A percentile compares a stretch with the other conserved stretches of the same genome.
phyloP scores from a whole-genome alignment of 371 early-diverging fungal genomes.

The Thermomucor indicae-seudaticae region DNA sequence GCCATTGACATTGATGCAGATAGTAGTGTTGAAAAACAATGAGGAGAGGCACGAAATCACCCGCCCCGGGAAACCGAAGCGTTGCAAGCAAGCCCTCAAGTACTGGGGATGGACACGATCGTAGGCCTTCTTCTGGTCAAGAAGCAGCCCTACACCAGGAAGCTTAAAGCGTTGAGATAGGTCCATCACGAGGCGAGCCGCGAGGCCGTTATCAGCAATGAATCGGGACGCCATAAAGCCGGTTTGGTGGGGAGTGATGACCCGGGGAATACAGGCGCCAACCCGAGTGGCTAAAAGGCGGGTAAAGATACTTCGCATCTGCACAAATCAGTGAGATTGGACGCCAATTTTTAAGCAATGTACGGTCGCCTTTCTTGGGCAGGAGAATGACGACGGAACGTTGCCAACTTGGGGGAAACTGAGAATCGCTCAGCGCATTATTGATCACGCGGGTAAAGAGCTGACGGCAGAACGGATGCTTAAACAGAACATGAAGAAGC shows the following conservation, averaged over 20 bases:
- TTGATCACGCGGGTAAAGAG: background rate
- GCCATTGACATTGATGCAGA: slow-evolving; percentile 21
- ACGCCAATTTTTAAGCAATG: slow-evolving; percentile 19
- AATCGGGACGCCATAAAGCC: slow-evolving; percentile 10
- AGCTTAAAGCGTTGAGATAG: background rate
- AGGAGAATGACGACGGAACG: background rate
- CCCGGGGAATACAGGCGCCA: too few relatives aligned
- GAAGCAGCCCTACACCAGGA: slow-evolving; percentile 2
- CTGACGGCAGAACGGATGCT: background rate
- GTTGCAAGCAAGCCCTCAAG: background rate
- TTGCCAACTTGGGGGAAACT: background rate
- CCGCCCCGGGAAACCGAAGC: background rate
- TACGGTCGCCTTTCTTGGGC: slow-evolving; percentile 18
- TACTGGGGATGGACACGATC: slow-evolving; percentile 22
- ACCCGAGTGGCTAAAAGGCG: slow-evolving; percentile 7
- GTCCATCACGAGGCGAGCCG: background rate
- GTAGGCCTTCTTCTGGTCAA: slow-evolving; percentile 17
- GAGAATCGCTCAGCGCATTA: background rate
- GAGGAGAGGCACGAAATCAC: background rate
- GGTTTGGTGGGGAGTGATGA: slow-evolving; percentile 11
- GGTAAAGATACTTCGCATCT: slow-evolving; percentile 15
- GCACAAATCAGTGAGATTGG: slow-evolving; percentile 15
- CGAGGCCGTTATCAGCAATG: slow-evolving; percentile 11
- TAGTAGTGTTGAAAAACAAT: slow-evolving; percentile 16
- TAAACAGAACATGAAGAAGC: background rate